Base-by-base conservation (phyloP, 2,329 filamentous ascomycete genomes). In the Xylaria arbuscula region DNA sequence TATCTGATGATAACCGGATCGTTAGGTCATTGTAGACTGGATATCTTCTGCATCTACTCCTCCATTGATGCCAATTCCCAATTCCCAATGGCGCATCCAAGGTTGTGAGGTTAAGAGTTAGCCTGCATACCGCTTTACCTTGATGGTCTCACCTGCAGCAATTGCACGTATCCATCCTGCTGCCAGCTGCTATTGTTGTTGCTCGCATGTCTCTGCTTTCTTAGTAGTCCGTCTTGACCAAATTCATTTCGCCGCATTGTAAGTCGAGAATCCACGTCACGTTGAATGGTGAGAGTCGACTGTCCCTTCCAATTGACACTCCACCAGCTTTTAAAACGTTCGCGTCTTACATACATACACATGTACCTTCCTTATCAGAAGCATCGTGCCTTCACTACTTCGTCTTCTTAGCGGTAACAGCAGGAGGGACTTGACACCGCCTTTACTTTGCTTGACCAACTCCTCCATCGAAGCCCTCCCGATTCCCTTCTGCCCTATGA, bases 161-260 rank as follows among this genome's bases (percentile, higher is more conserved):
- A 38, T n/a, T 40, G 48, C 13, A 47, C n/a, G 13, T 40, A 9
- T 28, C 38, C 22, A 11, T 36, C 45, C 51, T 59, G 62, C 28
- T 28, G 28, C 28, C 28, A 28, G 28, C 28, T 28, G 28, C 28
- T 65, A 71, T 70, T 69, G 66, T 67, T 15, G 40, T 59, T 22
- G 17, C 45, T 34, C 47, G 58, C 54, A 36, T 62, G 28, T 40
- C 67, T 67, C 53, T 59, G 61, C 54, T 63, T n/a, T 60, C 68
- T 47, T 74, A 74, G 63, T 48, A 54, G 68, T 66, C 55, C 51
- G 40, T 48, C 64, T 28, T 62, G 19, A 34, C 50, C 47, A 67
- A 54, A 64, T 73, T 73, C 57, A 64, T 70, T 77, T 77, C 75
- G 53, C 71, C 73, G 77, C 77, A 74, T 70, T 78, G 77, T 78